These are phyloP conservation scores for Paramecium sonneborni DNA, from an alignment of 73 alveolate species.

Conservation along the genomic window DNA sequence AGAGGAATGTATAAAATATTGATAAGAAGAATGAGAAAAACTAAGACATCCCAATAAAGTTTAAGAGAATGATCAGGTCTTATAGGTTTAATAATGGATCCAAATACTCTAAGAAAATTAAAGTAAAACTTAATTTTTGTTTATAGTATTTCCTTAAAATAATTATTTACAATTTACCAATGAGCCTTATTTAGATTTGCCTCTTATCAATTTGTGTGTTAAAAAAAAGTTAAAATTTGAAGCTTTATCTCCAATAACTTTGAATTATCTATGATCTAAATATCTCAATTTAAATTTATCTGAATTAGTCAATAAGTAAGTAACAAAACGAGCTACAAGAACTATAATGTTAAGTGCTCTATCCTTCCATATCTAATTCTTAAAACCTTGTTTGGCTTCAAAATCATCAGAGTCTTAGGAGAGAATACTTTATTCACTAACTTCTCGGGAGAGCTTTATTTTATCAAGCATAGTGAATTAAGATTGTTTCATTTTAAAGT, in stretches of 20 bases:
- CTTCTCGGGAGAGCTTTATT: not conserved
- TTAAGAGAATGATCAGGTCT: conserved; percentile 1
- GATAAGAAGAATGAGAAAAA: conserved; percentile 6
- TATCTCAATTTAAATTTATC: conserved; percentile 35
- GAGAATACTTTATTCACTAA: not conserved
- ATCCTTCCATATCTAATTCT: conserved; percentile 33
- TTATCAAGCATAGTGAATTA: conserved; percentile 30
- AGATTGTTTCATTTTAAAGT: conserved; percentile 7
- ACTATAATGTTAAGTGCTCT: conserved; percentile 19
- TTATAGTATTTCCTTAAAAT: not conserved
- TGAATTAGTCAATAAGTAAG: conserved; percentile 27
- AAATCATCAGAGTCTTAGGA: conserved; percentile 13
- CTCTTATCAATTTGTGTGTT: not conserved
- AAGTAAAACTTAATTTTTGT: not conserved
- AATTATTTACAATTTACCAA: not conserved
- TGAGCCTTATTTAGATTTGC: not conserved
- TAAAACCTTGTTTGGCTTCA: not conserved
- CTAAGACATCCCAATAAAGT: conserved; percentile 19
- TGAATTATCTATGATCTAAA: conserved; percentile 20
- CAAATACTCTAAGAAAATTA: not conserved
- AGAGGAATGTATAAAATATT: conserved; percentile 40
- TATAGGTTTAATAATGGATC: not conserved
- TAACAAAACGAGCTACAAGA: conserved; percentile 37
- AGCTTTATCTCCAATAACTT: conserved; percentile 32
- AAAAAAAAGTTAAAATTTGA: not conserved